Conservation (phyloP, 2,329 filamentous ascomycete species). For the Leptographium lundbergii region DNA sequence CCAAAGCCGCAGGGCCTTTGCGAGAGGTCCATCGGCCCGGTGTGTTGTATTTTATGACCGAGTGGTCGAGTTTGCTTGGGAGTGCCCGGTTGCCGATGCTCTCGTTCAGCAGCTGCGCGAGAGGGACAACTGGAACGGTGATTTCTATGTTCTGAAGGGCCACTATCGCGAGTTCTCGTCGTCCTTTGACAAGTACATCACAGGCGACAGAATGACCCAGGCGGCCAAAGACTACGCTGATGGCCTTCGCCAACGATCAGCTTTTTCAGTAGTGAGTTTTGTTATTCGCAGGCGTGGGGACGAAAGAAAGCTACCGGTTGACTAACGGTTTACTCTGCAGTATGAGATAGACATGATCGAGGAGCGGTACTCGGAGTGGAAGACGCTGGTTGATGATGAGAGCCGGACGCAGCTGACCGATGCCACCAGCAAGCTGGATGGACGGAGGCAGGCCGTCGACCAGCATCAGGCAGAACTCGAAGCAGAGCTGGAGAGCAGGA, state of each 20-base stretch:
- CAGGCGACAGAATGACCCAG: constrained; percentile 27
- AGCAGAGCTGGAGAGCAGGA: constrained; percentile 31
- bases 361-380: constrained; percentile 31
- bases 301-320: background rate
- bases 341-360: constrained; percentile 19
- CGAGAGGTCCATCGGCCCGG: constrained; percentile 30
- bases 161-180: constrained; percentile 42
- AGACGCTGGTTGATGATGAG: constrained; percentile 29
- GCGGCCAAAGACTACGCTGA: constrained; percentile 28
- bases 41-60: constrained; percentile 42
- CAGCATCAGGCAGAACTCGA: constrained; percentile 36
- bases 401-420: constrained; percentile 25
- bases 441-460: constrained; percentile 27
- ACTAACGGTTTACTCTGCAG: background rate
- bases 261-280: constrained; percentile 20
- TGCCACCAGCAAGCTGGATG: constrained; percentile 24
- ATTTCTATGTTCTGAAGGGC: constrained; percentile 41
- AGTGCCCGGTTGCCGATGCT: constrained; percentile 35
- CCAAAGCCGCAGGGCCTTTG: constrained; percentile 31
- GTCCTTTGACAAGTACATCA: constrained; percentile 38
- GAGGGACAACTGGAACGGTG: constrained; percentile 34
- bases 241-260: constrained; percentile 21
- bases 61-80: constrained; percentile 34
- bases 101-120: constrained; percentile 30
- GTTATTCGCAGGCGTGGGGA: no score